Percentiles rank a stretch among this genome's conserved stretches.
These are phyloP conservation scores for Trametes elegans DNA, from an alignment of 768 basidiomycete species.

Conservation along the genomic window DNA sequence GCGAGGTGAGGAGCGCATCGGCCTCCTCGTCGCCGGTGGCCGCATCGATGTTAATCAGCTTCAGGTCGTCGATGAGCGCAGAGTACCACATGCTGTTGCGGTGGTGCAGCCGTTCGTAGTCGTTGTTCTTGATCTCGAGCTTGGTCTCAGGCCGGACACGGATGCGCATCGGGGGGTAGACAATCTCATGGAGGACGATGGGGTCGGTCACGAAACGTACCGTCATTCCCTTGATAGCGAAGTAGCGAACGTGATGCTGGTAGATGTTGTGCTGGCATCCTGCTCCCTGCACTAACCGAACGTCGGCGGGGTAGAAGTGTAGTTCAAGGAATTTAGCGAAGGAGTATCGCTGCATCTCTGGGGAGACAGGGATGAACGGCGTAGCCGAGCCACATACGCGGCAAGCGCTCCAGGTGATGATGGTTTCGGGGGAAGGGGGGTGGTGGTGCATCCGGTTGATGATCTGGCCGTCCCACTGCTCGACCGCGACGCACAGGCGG, in stretches of 20 bases:
- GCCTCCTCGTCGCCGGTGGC: slow-evolving; percentile 75
- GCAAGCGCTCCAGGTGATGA: slow-evolving; percentile 93
- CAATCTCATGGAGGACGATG: slow-evolving; percentile 78
- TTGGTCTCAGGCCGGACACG: slow-evolving; percentile 85
- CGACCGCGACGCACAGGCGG: slow-evolving; percentile 79
- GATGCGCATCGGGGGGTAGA: slow-evolving; percentile 86
- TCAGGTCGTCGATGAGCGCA: slow-evolving; percentile 71
- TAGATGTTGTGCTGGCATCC: slow-evolving; percentile 95
- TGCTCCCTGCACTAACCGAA: slow-evolving; percentile 81
- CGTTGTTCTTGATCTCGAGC: slow-evolving; percentile 87
- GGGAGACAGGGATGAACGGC: slow-evolving; percentile 84
- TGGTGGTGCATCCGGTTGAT: slow-evolving; percentile 51
- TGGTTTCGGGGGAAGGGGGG: slow-evolving; percentile 57
- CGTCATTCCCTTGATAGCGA: slow-evolving; percentile 79
- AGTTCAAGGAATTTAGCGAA: slow-evolving; percentile 96
- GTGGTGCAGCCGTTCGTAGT: slow-evolving; percentile 73
- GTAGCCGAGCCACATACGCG: slow-evolving; percentile 74
- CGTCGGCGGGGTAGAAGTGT: slow-evolving; percentile 90
- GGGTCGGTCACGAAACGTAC: slow-evolving; percentile 87
- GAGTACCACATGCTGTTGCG: slow-evolving; percentile 76
- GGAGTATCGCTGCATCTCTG: slow-evolving; percentile 91
- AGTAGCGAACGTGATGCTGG: slow-evolving; percentile 89
- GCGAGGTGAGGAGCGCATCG: slow-evolving; percentile 57
- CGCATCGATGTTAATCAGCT: slow-evolving; percentile 72
- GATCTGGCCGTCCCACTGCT: slow-evolving; percentile 84